Evolutionary conservation across 768 basidiomycete genomes (phyloP), one percentile per base, ranked within the genome.

Genomic region (Termitomyces sp.): DNA sequence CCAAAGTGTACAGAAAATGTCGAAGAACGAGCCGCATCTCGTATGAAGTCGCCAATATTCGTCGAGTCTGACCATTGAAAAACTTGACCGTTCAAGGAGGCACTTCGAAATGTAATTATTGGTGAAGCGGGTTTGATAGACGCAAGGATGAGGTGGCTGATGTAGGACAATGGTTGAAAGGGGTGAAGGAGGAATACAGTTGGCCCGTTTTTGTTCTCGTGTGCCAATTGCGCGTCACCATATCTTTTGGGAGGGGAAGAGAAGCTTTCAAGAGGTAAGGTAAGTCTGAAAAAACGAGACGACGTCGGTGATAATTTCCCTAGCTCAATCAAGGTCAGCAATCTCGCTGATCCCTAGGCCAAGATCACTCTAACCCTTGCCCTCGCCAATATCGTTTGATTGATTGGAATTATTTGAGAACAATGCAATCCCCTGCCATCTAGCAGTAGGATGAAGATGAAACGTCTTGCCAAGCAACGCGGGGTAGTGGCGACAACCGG

Each of bases 141-240:
- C 7, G 81, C 78, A 4, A 78, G 71, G 28, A 90, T 86, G 44
- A 89, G 80, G 13, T 82, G 75, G 53, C 80, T 76, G 51, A 87
- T 77, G 67, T 91, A 87, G 1, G 84, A 86, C 7, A 90, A 79
- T 0, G 88, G 88, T 65, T 90, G 88, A 0, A 84, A 82, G 5
- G 88, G 87, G 62, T 89, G 88, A 0, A 90, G 76, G 7, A 90
- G 81, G 62, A 89, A 81, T 5, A 88, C 84, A 65, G 82, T 67
- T 69, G 86, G 76, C 49, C 73, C 4, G 55, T 39, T 46, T 55
- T 62, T 46, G 36, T 32, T 36, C n/a, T 18, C 18, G 24, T 57
- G 48, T 22, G 50, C 28, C 28, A 28, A 61, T 46, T 50, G 48
- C 57, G 45, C 57, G 48, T 54, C 60, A 49, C 46, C 60, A 40